Percentiles rank a stretch among this genome's conserved stretches.
phyloP scores from a whole-genome alignment of 1,284 basidiomycete species.

The Microbotryum violaceum region DNA sequence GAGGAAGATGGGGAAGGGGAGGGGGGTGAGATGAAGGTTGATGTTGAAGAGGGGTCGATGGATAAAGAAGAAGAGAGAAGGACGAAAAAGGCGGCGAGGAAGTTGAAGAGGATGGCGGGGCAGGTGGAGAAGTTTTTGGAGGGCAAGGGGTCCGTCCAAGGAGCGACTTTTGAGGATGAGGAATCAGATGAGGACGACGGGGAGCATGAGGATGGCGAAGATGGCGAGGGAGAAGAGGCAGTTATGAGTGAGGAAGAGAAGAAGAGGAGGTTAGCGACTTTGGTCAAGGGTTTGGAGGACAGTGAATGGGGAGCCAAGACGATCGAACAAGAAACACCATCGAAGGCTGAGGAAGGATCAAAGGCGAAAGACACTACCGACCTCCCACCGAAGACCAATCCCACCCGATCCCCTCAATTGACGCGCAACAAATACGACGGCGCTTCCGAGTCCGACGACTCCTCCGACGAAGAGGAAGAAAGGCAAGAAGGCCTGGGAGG shows the following conservation, averaged over 20 bases:
- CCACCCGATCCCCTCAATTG: conserved; percentile 13
- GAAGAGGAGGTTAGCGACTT: background rate
- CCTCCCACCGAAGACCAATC: too few relatives aligned
- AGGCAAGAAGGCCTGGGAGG: conserved; percentile 18
- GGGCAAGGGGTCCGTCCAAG: conserved; percentile 74
- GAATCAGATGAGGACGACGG: conserved; percentile 30
- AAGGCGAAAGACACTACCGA: too few relatives aligned
- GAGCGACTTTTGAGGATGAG: conserved; percentile 69
- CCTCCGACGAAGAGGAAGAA: conserved; percentile 20
- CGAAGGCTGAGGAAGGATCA: background rate
- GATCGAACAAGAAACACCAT: background rate
- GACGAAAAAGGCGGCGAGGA: conserved; percentile 53
- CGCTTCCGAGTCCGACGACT: conserved; percentile 20
- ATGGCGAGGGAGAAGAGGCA: conserved; percentile 36
- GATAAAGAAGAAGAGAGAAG: conserved; percentile 26
- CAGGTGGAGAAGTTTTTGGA: conserved; percentile 82
- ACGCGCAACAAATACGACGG: conserved; percentile 32
- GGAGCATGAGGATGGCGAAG: conserved; percentile 40
- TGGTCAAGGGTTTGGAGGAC: too few relatives aligned
- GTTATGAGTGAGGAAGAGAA: conserved; percentile 39
- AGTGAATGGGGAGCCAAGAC: background rate
- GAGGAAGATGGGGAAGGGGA: conserved; percentile 43
- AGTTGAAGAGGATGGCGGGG: conserved; percentile 63
- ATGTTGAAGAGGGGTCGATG: background rate
- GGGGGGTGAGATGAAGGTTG: conserved; percentile 36